A percentile compares a stretch with the other conserved stretches of the same genome.
phyloP scores from a whole-genome alignment of 208 protist species.

The Wallacemonas collosoma region DNA sequence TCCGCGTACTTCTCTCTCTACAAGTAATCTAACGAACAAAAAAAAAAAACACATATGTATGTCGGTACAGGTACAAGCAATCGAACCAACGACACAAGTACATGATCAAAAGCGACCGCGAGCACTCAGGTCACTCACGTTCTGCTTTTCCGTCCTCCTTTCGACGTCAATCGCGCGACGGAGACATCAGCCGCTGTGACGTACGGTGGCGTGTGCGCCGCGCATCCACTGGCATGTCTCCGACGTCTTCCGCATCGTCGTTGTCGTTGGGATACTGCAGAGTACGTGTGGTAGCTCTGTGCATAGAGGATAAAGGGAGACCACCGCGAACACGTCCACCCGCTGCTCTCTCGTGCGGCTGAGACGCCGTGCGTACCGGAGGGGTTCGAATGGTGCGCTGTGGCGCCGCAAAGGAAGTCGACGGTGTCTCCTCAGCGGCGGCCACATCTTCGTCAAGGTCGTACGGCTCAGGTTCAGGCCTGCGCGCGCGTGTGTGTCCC shows the following conservation, averaged over 20 bases:
- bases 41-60: not conserved
- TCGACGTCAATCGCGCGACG: not conserved
- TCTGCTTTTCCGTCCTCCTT: not conserved
- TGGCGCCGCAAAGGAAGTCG: not conserved
- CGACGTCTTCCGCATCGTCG: not conserved
- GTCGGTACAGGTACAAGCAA: not conserved
- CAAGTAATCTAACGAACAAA: not conserved
- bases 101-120: not conserved
- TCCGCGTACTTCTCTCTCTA: not conserved
- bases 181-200: not conserved
- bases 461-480: not conserved
- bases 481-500: not conserved
- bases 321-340: too few species aligned
- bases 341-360: not conserved
- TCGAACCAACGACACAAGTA: not conserved
- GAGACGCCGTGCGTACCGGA: not conserved
- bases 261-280: constrained; percentile 11
- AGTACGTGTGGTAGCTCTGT: not conserved
- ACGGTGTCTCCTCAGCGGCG: not conserved
- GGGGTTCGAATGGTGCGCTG: not conserved
- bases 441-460: not conserved
- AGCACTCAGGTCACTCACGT: too few species aligned
- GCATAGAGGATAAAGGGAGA: not conserved
- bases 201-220: not conserved
- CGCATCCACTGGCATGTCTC: not conserved